Evolutionary conservation across 305 asterid species (phyloP).

Genomic region (Fraxinus floribunda): DNA sequence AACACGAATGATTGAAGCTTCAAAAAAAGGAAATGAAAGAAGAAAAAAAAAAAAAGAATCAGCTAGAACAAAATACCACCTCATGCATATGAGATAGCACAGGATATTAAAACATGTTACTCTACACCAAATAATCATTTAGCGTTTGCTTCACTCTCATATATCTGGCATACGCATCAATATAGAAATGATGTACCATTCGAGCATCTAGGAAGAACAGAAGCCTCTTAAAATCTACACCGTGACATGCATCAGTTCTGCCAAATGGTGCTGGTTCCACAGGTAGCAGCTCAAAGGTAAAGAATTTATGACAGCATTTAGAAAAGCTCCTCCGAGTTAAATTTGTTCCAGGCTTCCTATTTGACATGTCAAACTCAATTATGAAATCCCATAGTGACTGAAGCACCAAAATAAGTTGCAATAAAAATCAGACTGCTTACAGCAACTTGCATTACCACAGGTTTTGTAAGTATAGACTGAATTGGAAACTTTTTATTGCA

Average conservation of each 20-base stretch:
- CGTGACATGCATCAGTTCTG: neutral
- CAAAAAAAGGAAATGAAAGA: neutral
- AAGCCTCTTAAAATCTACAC: slow-evolving; percentile 17
- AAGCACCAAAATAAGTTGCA: neutral
- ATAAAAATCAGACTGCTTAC: neutral
- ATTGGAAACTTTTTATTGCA: neutral
- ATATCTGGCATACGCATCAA: slow-evolving; percentile 36
- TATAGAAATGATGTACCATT: slow-evolving; percentile 40
- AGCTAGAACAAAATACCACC: slow-evolving; percentile 34
- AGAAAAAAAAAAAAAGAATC: slow-evolving; percentile 20
- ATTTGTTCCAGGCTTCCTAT: slow-evolving; percentile 82
- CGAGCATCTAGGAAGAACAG: slow-evolving; percentile 15
- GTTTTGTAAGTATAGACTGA: neutral
- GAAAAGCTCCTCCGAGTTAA: slow-evolving; percentile 94
- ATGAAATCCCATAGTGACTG: slow-evolving; percentile 7
- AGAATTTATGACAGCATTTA: slow-evolving; percentile 38
- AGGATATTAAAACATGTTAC: slow-evolving; percentile 34
- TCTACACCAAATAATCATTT: slow-evolving; percentile 39
- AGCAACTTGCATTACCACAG: neutral
- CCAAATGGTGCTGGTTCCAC: slow-evolving; percentile 21
- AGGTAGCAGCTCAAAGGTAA: slow-evolving; percentile 25
- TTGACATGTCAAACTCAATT: slow-evolving; percentile 27
- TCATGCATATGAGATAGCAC: slow-evolving; percentile 29
- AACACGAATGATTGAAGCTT: neutral
- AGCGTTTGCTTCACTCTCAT: slow-evolving; percentile 29